Percentiles rank a stretch among this genome's conserved stretches.
Conservation (phyloP, 352 stramenopile genomes). For the Globisporangium echinulatum region DNA sequence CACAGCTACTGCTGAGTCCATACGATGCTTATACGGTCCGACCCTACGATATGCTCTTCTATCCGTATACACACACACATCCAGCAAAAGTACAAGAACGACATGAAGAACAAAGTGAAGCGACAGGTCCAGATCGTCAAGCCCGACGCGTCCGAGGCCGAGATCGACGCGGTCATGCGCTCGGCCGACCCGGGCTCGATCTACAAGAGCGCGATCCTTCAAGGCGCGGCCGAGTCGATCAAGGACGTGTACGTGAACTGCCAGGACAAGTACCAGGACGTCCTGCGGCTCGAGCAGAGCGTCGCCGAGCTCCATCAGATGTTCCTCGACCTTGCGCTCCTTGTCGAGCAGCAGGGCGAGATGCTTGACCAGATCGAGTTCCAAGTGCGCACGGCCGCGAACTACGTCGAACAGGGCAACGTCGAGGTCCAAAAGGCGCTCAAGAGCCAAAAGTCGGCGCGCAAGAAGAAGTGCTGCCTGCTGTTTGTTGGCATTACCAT, state of each 20-base stretch:
- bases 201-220: constrained; percentile 80
- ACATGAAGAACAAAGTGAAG: constrained; percentile 98
- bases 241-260: constrained; percentile 93
- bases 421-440: constrained; percentile 93
- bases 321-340: constrained; percentile 97
- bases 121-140: constrained; percentile 98
- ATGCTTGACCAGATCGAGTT: constrained; percentile 98
- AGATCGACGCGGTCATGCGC: constrained; percentile 96
- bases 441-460: constrained; percentile 93
- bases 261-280: constrained; percentile 97
- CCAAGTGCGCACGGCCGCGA: constrained; percentile 89
- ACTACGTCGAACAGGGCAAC: constrained; percentile 97
- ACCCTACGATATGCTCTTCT: too few relatives aligned
- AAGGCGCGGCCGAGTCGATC: constrained; percentile 72
- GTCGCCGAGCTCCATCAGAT: constrained; percentile 98
- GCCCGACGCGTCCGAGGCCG: constrained; percentile 93
- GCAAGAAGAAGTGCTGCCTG: constrained; percentile 95
- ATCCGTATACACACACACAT: background rate
- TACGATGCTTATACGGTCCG: too few relatives aligned
- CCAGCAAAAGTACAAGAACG: constrained; percentile 97
- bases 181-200: constrained; percentile 77
- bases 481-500: constrained; percentile 73
- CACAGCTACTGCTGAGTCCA: too few relatives aligned
- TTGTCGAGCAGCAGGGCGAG: constrained; percentile 97
- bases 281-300: constrained; percentile 93